Percentiles rank a stretch among this genome's conserved stretches.
phyloP scores from a whole-genome alignment of 2,329 filamentous ascomycete species.

The Fusarium oligoseptatum region DNA sequence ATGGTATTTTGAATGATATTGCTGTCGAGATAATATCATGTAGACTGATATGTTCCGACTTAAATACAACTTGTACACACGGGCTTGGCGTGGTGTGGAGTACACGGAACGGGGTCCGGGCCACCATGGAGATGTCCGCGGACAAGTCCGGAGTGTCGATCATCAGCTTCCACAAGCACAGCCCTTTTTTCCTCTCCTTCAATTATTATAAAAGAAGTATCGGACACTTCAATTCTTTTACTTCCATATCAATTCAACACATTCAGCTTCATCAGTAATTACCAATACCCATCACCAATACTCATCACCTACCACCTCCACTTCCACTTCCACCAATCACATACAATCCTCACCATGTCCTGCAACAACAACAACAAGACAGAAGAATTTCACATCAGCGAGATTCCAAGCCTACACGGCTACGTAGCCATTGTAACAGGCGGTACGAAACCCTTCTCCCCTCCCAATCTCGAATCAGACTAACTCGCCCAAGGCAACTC shows the following conservation, averaged over 20 bases:
- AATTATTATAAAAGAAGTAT: background rate
- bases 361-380: slow-evolving; percentile 12
- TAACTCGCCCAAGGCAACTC: slow-evolving; percentile 21
- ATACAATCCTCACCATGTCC: background rate
- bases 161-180: background rate
- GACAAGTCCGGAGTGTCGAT: slow-evolving; percentile 16
- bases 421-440: slow-evolving; percentile 43
- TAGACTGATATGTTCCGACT: background rate
- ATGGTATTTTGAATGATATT: background rate
- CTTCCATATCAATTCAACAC: background rate
- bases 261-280: background rate
- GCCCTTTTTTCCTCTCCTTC: background rate
- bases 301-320: rapidly evolving
- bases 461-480: rapidly evolving
- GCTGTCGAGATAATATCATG: background rate
- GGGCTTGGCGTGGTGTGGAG: background rate
- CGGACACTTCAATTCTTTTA: background rate
- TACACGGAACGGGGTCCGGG: background rate
- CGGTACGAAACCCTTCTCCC: slow-evolving; percentile 1
- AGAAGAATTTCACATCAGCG: slow-evolving; percentile 29
- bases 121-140: slow-evolving; percentile 35
- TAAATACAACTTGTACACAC: background rate
- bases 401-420: slow-evolving; percentile 37
- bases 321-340: background rate
- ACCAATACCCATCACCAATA: background rate